Base-by-base conservation (phyloP, 805 yeast genomes). In the Yamadazyma olivae region DNA sequence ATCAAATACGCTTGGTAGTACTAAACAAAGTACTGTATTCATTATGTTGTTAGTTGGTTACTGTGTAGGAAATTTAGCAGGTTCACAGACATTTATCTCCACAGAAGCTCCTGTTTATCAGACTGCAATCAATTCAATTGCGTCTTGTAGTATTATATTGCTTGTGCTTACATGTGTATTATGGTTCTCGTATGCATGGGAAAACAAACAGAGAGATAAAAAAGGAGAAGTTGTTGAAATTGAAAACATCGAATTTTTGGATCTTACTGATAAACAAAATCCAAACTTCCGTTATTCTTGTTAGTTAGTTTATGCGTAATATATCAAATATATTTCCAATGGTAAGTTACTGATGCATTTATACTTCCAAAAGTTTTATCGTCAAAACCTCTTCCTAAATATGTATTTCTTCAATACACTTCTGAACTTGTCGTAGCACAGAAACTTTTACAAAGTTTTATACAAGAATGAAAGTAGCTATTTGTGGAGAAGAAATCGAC, bases 191-290 rank as follows among this genome's bases (percentile, higher is more conserved):
- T 64, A 64, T 44, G 36, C 31, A 32, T 39, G 34, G 15, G 68
- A 64, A 37, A 74, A 75, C 50, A 61, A 54, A 33, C 51, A 50
- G 26, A 61, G 70, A 41, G 73, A 67, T 30, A 46, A 33, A 30
- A 31, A 33, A 13, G 39, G 37, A 17, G 43, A 24, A 13, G 32
- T 32, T 8, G 43, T 25, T 6, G 52, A 59, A 48, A 49, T 57
- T 16, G 70, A 70, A 35, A 57, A 72, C 32, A 54, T 63, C 33
- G 77, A 73, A 47, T 72, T 69, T 45, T 67, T 71, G 17, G 81
- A 77, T 45, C 54, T 73, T 51, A 77, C 81, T 3, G 80, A 75
- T 47, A 59, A 55, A 35, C 74, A 77, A 51, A 78, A 77, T 53
- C 74, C 74, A 4, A 59, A 59, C 35, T 77, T 77, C 50, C 63